Percentiles rank a stretch among this genome's conserved stretches.
Evolutionary conservation across 371 early-diverging fungal species (phyloP).

Genomic region (Rhizopus microsporus): DNA sequence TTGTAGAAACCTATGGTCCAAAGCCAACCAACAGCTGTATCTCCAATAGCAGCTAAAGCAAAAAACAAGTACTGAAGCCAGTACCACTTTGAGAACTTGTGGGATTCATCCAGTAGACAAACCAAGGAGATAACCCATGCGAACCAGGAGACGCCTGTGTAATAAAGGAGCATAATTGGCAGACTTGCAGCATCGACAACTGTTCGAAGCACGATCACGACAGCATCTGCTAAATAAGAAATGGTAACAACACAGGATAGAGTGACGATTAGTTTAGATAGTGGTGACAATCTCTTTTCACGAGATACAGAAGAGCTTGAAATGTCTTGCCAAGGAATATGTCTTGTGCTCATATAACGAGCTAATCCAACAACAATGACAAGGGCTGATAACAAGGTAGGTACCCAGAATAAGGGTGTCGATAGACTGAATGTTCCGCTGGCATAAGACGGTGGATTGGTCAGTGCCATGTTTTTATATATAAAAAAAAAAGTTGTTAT

Average conservation of each 20-base stretch:
- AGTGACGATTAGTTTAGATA: conserved; percentile 34
- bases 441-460: conserved; percentile 6
- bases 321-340: conserved; percentile 22
- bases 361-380: conserved; percentile 9
- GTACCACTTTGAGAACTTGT: conserved; percentile 41
- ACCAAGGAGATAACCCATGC: conserved; percentile 40
- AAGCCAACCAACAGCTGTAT: conserved; percentile 41
- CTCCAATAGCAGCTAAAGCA: conserved; percentile 31
- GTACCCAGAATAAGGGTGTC: conserved; percentile 21
- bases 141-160: conserved; percentile 34
- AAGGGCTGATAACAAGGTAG: conserved; percentile 15
- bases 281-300: conserved; percentile 20
- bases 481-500: not conserved
- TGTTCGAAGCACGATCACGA: conserved; percentile 32
- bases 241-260: conserved; percentile 27
- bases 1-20: conserved; percentile 38
- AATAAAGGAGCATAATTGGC: conserved; percentile 36
- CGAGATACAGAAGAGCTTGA: conserved; percentile 10
- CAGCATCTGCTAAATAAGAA: conserved; percentile 35
- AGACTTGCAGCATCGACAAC: conserved; percentile 28
- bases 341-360: conserved; percentile 15
- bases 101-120: conserved; percentile 33
- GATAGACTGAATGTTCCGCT: conserved; percentile 2
- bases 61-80: conserved; percentile 52
- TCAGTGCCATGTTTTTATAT: too few relatives aligned